Conservation (phyloP, 2,329 filamentous ascomycete species). For the Phialocephala sp. region DNA sequence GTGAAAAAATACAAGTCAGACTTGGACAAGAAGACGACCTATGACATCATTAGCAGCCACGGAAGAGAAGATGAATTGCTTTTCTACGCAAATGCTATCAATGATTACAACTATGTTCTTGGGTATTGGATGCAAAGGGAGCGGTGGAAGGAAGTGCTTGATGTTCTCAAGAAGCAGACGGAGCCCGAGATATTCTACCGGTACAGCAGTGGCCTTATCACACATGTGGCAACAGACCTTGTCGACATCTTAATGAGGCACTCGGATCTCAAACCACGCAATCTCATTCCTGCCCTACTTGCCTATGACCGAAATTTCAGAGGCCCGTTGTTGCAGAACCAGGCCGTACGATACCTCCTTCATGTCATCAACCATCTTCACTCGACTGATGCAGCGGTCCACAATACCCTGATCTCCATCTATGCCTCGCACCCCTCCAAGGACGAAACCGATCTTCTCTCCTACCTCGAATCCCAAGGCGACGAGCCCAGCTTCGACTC, state of each 20-base stretch:
- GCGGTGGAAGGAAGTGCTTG: constrained; percentile 85
- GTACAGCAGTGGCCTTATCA: constrained; percentile 97
- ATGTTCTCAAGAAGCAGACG: constrained; percentile 90
- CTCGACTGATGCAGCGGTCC: constrained; percentile 82
- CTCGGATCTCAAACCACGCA: constrained; percentile 80
- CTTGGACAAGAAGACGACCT: constrained; percentile 88
- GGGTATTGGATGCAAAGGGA: constrained; percentile 98
- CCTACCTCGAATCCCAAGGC: constrained; percentile 90
- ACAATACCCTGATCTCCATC: constrained; percentile 96
- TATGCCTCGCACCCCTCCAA: constrained; percentile 85
- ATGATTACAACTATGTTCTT: constrained; percentile 93
- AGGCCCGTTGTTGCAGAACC: constrained; percentile 75
- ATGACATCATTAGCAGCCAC: constrained; percentile 95
- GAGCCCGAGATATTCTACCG: constrained; percentile 94
- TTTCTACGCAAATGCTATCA: constrained; percentile 85
- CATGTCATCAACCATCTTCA: constrained; percentile 89
- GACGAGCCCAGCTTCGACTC: constrained; percentile 88
- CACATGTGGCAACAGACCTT: constrained; percentile 80
- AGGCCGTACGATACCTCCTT: constrained; percentile 91
- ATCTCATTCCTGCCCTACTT: constrained; percentile 88
- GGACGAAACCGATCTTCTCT: constrained; percentile 84
- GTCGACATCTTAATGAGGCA: constrained; percentile 98
- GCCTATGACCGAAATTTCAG: constrained; percentile 86
- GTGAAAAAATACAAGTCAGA: constrained; percentile 83
- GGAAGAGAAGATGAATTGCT: constrained; percentile 91